Percentiles rank a stretch among this genome's conserved stretches.
Evolutionary conservation across 163 green algal species (phyloP).

Genomic region (Chloroidium sp.): DNA sequence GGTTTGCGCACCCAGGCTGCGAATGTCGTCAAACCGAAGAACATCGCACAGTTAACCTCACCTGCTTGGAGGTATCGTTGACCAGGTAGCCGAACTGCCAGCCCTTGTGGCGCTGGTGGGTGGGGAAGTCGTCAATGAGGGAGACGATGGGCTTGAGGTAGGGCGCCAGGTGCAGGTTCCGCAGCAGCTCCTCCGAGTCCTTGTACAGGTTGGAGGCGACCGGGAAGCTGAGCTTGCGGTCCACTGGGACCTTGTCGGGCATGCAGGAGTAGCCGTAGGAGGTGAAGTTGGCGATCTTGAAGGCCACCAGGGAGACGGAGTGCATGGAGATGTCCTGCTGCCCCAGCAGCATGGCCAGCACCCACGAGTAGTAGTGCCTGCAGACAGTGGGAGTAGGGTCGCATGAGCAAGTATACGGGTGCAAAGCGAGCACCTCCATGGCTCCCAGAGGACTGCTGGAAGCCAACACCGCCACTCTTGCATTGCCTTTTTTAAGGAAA

Average conservation of each 20-base stretch:
- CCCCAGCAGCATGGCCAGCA: constrained; percentile 9
- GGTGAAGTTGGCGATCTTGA: constrained; percentile 6
- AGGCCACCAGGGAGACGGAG: constrained; percentile 2
- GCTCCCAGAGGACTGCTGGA: too few relatives aligned
- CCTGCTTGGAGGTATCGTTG: constrained; percentile 2
- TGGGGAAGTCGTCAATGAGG: constrained; percentile 11
- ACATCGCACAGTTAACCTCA: too few relatives aligned
- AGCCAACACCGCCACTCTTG: too few relatives aligned
- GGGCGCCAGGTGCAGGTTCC: constrained; percentile 15
- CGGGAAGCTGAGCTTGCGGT: constrained; percentile 3
- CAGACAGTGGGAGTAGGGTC: background rate
- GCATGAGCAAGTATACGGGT: too few relatives aligned
- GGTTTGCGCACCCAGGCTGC: too few relatives aligned
- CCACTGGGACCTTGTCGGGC: constrained; percentile 12
- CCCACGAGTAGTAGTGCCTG: constrained; percentile 15
- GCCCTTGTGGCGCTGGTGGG: constrained; percentile 11
- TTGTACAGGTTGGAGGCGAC: constrained; percentile 13
- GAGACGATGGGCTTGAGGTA: constrained; percentile 9
- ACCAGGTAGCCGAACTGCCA: constrained; percentile 13
- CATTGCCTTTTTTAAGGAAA: too few relatives aligned
- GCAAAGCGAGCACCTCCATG: too few relatives aligned
- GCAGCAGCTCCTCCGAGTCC: constrained; percentile 11
- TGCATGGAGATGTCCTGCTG: constrained; percentile 8
- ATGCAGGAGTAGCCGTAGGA: constrained; percentile 7
- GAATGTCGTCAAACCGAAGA: too few relatives aligned